Conservation (phyloP, 225 moss, liverwort and hornwort genomes). For the Rhytidiadelphus loreus region DNA sequence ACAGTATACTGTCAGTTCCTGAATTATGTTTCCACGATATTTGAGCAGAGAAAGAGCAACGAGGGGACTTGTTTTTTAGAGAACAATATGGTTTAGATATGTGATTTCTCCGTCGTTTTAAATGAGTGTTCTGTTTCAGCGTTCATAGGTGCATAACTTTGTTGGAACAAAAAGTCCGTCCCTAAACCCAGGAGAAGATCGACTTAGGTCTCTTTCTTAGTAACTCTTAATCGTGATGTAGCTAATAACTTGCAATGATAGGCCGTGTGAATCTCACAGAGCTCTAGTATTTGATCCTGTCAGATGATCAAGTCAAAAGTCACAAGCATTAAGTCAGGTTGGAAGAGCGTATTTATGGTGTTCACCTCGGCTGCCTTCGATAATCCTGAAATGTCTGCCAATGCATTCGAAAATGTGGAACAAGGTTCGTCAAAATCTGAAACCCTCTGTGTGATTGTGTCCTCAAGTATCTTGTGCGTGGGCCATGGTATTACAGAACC, state of each 20-base stretch:
- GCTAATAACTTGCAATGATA: neutral
- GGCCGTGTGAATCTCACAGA: neutral
- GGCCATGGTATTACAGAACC: neutral
- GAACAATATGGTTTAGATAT: neutral
- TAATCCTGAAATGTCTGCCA: slow-evolving; percentile 75
- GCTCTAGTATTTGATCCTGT: neutral
- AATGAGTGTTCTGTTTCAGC: neutral
- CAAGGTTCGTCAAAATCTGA: slow-evolving; percentile 42
- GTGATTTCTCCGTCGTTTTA: neutral
- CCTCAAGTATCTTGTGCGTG: neutral
- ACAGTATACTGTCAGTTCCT: neutral
- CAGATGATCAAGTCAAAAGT: slow-evolving; percentile 98
- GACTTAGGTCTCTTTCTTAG: neutral
- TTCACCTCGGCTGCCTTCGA: slow-evolving; percentile 88
- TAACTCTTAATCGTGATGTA: neutral
- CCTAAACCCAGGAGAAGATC: neutral
- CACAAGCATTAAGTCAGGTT: slow-evolving; percentile 88
- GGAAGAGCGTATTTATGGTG: slow-evolving; percentile 98
- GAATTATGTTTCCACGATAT: neutral
- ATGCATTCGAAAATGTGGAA: slow-evolving; percentile 93
- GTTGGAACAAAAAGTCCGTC: neutral
- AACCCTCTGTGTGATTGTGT: neutral
- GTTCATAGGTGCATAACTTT: neutral
- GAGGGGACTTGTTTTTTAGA: neutral
- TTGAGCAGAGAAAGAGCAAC: neutral